Conservation (phyloP, 2,329 filamentous ascomycete genomes). For the Raffaelea arxii region DNA sequence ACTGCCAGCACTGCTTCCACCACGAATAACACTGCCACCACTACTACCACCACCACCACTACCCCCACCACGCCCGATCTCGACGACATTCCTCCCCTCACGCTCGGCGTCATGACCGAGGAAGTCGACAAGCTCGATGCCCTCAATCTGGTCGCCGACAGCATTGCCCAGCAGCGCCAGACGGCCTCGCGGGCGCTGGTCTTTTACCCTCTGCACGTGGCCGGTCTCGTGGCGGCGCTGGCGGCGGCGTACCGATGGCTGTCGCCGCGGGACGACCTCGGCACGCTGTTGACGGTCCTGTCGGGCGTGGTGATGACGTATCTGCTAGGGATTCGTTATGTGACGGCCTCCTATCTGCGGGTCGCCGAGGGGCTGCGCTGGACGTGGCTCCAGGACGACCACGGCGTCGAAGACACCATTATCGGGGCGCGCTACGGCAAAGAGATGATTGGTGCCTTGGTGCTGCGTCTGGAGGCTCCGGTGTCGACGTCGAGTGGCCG, state of each 20-base stretch:
- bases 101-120: conserved; percentile 44
- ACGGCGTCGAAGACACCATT: conserved; percentile 40
- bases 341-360: conserved; percentile 51
- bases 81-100: conserved; percentile 53
- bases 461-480: conserved; percentile 53
- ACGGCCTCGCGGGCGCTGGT: conserved; percentile 53
- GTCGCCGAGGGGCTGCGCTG: conserved; percentile 52
- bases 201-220: conserved; percentile 48
- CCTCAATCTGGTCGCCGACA: conserved; percentile 68
- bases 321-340: conserved; percentile 50
- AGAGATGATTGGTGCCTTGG: conserved; percentile 60
- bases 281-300: conserved; percentile 45
- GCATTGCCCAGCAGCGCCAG: conserved; percentile 72
- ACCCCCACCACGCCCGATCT: conserved; percentile 18
- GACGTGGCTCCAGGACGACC: conserved; percentile 43
- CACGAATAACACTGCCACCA: conserved; percentile 17
- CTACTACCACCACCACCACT: conserved; percentile 20
- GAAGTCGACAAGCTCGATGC: conserved; percentile 55
- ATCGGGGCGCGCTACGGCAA: conserved; percentile 59
- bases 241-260: conserved; percentile 33
- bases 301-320: conserved; percentile 54
- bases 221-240: conserved; percentile 34
- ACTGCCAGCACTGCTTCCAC: not conserved
- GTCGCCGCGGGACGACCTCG: conserved; percentile 34
- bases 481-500: conserved; percentile 4